Base-by-base conservation (phyloP, 1,284 basidiomycete genomes). In the Nidula niveotomentosa region DNA sequence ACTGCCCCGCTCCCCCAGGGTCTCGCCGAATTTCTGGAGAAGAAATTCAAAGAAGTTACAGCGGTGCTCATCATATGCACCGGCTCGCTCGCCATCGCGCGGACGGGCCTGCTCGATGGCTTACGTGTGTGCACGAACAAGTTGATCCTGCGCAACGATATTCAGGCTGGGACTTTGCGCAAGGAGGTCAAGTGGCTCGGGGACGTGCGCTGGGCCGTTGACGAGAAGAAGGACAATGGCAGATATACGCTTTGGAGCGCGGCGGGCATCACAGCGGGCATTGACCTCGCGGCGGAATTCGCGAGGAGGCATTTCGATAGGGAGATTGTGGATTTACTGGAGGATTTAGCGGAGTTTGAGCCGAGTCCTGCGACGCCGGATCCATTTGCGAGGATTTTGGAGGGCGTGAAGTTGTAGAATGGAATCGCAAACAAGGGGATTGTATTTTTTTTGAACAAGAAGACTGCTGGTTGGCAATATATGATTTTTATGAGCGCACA, bases 211-310 rank as follows among this genome's bases (percentile, higher is more conserved):
- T 66, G 65, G 61, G 59, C 59, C n/a, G 47, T 60, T 10, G 64
- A 66, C 36, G 61, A 63, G 17, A 65, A 63, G 53, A 30, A 30
- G 30, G 4, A 30, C 6, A 30, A 30, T 30, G 30, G 30, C 30
- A 30, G 30, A 30, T 30, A 30, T 30, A 30, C 30, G 30, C 46
- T 67, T 1, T 67, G 64, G 65, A 67, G 61, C 37, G 48, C 61
- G 1, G 64, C 53, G 2, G 65, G 64, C 0, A 43, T 64, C 10
- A 65, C 65, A 1, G 55, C 64, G 6, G 67, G 67, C 2, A 54
- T 69, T 23, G 67, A 69, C 33, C 59, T 69, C 8, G 61, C 58
- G 13, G 63, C 61, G n/a, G 67, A 65, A 44, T 67, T 65, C 49
- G 56, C 59, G 13, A 58, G 59, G 54, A 53, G 60, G 0, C 56